Evolutionary conservation across 164 flowering plant genomes (phyloP).

Genomic region (Taxillus chinensis): DNA sequence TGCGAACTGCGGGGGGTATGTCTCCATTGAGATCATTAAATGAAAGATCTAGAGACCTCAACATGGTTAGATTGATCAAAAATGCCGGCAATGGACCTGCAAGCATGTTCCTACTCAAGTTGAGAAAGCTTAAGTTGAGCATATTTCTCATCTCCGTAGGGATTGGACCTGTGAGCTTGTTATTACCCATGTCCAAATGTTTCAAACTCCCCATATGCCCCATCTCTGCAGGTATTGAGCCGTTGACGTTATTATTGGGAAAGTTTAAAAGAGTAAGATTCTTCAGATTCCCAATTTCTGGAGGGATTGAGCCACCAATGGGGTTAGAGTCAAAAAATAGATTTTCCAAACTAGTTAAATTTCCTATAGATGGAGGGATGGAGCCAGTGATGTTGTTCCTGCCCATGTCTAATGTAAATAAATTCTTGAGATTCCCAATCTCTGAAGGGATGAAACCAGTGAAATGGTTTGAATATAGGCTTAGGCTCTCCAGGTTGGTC

Average conservation of each 20-base stretch:
- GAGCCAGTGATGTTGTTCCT: neutral
- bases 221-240: constrained; percentile 8
- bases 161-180: constrained; percentile 9
- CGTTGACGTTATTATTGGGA: constrained; percentile 9
- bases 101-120: constrained; percentile 3
- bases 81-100: constrained; percentile 10
- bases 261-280: constrained; percentile 9
- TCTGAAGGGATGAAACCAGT: neutral
- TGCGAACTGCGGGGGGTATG: no score
- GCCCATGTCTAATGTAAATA: neutral
- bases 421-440: neutral
- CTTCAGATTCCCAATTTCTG: constrained; percentile 6
- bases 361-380: neutral
- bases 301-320: constrained; percentile 13
- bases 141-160: constrained; percentile 11
- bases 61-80: no score
- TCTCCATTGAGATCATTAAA: no score
- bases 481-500: no score
- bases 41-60: no score
- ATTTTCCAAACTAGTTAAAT: neutral
- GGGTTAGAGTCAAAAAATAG: constrained; percentile 4
- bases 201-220: constrained; percentile 2
- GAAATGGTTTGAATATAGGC: neutral
- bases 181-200: constrained; percentile 14
- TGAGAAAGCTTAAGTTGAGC: neutral